Conservation (phyloP, 1,284 basidiomycete genomes). For the Sporisorium graminicola region DNA sequence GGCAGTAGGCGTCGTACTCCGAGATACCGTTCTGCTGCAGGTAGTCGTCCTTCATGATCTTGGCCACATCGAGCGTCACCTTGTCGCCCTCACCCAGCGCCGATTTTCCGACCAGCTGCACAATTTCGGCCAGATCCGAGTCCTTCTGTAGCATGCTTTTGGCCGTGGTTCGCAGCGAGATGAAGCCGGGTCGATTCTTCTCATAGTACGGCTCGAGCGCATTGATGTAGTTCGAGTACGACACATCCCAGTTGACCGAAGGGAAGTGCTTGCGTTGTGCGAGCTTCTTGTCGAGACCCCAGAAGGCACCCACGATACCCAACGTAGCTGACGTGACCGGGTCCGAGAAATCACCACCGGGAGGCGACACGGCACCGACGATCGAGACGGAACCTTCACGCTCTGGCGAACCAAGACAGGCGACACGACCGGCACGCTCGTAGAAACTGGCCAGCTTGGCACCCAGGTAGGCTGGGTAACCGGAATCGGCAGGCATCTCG, state of each 20-base stretch:
- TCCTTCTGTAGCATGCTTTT: slow-evolving; percentile 99
- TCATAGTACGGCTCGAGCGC: slow-evolving; percentile 95
- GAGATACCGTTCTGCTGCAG: slow-evolving; percentile 99
- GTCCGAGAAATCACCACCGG: slow-evolving; percentile 99
- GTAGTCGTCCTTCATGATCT: slow-evolving; percentile 95
- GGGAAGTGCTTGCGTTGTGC: slow-evolving; percentile 98
- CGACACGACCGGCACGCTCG: slow-evolving; percentile 98
- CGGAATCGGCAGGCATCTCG: slow-evolving; percentile 99
- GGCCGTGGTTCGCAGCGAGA: slow-evolving; percentile 88
- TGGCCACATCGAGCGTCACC: slow-evolving; percentile 96
- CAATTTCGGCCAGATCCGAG: slow-evolving; percentile 97
- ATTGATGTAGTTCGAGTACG: slow-evolving; percentile 98
- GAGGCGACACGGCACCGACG: slow-evolving; percentile 97
- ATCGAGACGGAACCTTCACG: slow-evolving; percentile 95
- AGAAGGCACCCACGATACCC: slow-evolving; percentile 97
- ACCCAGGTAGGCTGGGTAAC: slow-evolving; percentile 94
- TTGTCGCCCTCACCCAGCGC: slow-evolving; percentile 98
- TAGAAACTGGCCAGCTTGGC: slow-evolving; percentile 98
- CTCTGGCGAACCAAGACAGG: slow-evolving; percentile 88
- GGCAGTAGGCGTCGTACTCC: slow-evolving; percentile 96
- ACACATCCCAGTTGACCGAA: slow-evolving; percentile 98
- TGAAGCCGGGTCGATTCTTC: slow-evolving; percentile 85
- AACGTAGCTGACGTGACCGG: slow-evolving; percentile 97
- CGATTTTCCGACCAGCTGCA: slow-evolving; percentile 98
- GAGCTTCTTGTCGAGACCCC: slow-evolving; percentile 83